phyloP scores from a whole-genome alignment of 139 green algal genomes.

The Coccomyxa sp. region DNA sequence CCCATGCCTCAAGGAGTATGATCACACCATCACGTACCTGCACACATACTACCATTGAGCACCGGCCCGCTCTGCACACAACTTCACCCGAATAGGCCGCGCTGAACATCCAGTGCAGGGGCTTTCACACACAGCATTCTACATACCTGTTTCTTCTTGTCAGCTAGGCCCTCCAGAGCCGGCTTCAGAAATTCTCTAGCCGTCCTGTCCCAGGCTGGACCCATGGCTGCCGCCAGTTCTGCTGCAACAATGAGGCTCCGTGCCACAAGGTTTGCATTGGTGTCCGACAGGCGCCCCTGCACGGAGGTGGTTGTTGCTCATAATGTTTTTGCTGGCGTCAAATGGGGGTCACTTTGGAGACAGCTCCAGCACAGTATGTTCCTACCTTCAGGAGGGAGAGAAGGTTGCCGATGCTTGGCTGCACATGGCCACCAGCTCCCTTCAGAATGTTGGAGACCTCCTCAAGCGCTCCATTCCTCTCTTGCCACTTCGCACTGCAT shows the following conservation, averaged over 20 bases:
- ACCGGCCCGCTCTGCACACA: too few relatives aligned
- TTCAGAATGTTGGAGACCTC: conserved; percentile 67
- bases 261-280: conserved; percentile 89
- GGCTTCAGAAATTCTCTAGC: conserved; percentile 44
- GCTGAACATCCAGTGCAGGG: background rate
- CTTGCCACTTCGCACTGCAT: conserved; percentile 86
- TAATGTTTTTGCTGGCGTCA: background rate
- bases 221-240: conserved; percentile 83
- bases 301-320: background rate
- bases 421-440: conserved; percentile 42
- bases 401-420: conserved; percentile 67
- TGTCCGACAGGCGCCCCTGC: conserved; percentile 74
- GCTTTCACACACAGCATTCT: background rate
- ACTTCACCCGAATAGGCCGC: too few relatives aligned
- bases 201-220: conserved; percentile 60
- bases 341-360: too few relatives aligned
- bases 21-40: conserved; percentile 73
- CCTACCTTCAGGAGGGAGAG: conserved; percentile 70
- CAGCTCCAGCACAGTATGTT: too few relatives aligned
- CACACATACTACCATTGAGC: too few relatives aligned
- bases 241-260: conserved; percentile 65
- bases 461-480: conserved; percentile 83
- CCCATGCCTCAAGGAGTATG: conserved; percentile 79
- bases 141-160: conserved; percentile 81
- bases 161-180: conserved; percentile 71